Evolutionary conservation across 228 moss, liverwort and hornwort genomes (phyloP), one percentile per base, ranked within the genome.

Genomic region (Sphagnum magellanicum): DNA sequence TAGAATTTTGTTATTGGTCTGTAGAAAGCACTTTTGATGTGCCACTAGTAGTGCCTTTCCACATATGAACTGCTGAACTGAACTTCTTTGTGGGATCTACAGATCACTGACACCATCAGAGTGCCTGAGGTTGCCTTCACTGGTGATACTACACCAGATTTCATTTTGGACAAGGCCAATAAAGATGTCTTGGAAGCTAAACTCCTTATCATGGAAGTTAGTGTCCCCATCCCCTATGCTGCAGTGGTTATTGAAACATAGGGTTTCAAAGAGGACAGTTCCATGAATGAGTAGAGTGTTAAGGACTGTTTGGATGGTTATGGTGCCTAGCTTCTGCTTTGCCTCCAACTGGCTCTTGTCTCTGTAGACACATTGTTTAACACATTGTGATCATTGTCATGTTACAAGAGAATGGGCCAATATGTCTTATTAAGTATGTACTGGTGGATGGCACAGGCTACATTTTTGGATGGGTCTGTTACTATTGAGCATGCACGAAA

Each of bases 141-240:
- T 53, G 91, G 93, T 68, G 93, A 97, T 70, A 97, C 97, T n/a
- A 97, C 91, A 60, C 75, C 87, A 48, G 97, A 97, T 69, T 97
- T 97, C 67, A 85, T 97, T 4, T 72, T 88, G 69, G 88, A 97
- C 60, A 80, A 85, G 63, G 88, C 80, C 60, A 97, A 97, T 63
- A 68, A 50, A 68, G 97, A 97, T 76, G 91, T 80, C 61, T 71
- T 97, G 64, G 88, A 85, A 69, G 97, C 97, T 60, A 93, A 93
- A 74, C 72, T 97, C 71, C 91, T 93, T 8, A 90, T 93, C 17
- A 91, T 97, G 97, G 93, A 97, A 82, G 97, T 93, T 47, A 53
- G 72, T 66, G 67, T 13, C 51, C 52, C 11, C 10, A 66, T 14
- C 32, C 32, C 32, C 32, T 32, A 32, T 11, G 11, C 59, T 59